These are phyloP conservation scores for Prunus salicina DNA, from an alignment of 306 rosid species.

Conservation along the genomic window DNA sequence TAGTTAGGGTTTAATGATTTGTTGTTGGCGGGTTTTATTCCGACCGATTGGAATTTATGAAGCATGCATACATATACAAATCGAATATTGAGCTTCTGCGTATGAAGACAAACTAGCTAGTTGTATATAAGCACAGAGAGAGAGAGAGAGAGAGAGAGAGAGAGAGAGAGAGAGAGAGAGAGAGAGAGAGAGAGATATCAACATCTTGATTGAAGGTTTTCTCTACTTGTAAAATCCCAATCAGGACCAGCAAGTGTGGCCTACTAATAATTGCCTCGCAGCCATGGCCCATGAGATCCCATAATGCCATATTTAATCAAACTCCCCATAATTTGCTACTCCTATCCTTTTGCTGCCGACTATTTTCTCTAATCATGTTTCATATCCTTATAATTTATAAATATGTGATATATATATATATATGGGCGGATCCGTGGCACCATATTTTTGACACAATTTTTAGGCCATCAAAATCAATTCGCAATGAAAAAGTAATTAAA, in stretches of 20 bases:
- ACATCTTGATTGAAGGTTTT: constrained; percentile 9
- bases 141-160: constrained; percentile 1
- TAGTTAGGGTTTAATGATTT: constrained; percentile 29
- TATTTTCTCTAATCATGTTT: too few species aligned
- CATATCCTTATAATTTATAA: too few species aligned
- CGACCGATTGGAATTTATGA: constrained; percentile 62
- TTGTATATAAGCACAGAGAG: not conserved
- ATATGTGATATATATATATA: too few species aligned
- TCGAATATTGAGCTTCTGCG: constrained; percentile 33
- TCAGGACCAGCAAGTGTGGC: constrained; percentile 56
- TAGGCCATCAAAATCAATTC: too few species aligned
- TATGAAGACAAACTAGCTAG: constrained; percentile 14
- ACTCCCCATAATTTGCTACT: constrained; percentile 19
- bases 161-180: too few species aligned
- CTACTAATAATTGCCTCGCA: constrained; percentile 59
- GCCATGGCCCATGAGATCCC: constrained; percentile 39
- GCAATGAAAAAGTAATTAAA: too few species aligned
- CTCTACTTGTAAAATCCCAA: constrained; percentile 30
- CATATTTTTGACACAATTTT: too few species aligned
- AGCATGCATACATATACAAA: constrained; percentile 12
- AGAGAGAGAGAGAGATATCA: too few species aligned
- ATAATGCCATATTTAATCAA: constrained; percentile 33
- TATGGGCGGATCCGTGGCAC: too few species aligned
- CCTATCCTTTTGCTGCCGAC: constrained; percentile 29
- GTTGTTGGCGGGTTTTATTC: constrained; percentile 61